Percentiles rank a stretch among this genome's conserved stretches.
Conservation (phyloP, 2,329 filamentous ascomycete species). For the Aureobasidium sp. region DNA sequence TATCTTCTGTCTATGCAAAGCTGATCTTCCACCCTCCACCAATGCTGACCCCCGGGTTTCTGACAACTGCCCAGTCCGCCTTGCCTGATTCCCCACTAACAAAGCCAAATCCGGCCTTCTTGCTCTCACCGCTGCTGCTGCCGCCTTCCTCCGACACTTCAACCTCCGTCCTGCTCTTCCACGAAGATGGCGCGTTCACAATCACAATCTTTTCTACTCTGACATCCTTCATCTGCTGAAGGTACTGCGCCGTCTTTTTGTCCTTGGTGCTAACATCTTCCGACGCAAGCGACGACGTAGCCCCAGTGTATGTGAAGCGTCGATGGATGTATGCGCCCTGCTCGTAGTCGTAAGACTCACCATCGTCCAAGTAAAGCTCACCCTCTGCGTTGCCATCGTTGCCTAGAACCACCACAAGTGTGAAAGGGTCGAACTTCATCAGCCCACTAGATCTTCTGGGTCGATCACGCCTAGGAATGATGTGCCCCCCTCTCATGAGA, state of each 20-base stretch:
- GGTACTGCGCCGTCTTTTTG: constrained; percentile 62
- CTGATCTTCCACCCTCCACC: constrained; percentile 58
- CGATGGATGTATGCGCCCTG: constrained; percentile 84
- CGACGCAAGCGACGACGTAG: constrained; percentile 55
- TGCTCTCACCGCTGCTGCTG: constrained; percentile 35
- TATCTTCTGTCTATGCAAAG: constrained; percentile 31
- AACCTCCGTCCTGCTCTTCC: constrained; percentile 58
- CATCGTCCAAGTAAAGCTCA: constrained; percentile 85
- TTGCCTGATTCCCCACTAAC: constrained; percentile 45
- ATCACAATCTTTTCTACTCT: constrained; percentile 77
- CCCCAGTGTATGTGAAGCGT: constrained; percentile 58
- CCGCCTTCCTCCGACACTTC: constrained; percentile 56
- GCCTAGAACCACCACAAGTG: constrained; percentile 69
- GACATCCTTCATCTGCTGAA: constrained; percentile 72
- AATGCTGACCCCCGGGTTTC: constrained; percentile 56
- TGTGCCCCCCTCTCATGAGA: constrained; percentile 86
- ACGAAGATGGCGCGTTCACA: constrained; percentile 67
- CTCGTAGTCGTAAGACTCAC: constrained; percentile 84
- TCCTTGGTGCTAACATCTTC: constrained; percentile 55
- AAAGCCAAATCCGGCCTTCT: constrained; percentile 55
- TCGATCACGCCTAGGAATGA: constrained; percentile 82
- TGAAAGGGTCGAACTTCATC: constrained; percentile 95
- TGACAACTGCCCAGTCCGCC: constrained; percentile 57
- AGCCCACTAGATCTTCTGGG: constrained; percentile 77
- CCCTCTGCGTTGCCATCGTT: constrained; percentile 68